Base-by-base conservation (phyloP, 1,139 yeast species). In the Debaryomyces sp. region DNA sequence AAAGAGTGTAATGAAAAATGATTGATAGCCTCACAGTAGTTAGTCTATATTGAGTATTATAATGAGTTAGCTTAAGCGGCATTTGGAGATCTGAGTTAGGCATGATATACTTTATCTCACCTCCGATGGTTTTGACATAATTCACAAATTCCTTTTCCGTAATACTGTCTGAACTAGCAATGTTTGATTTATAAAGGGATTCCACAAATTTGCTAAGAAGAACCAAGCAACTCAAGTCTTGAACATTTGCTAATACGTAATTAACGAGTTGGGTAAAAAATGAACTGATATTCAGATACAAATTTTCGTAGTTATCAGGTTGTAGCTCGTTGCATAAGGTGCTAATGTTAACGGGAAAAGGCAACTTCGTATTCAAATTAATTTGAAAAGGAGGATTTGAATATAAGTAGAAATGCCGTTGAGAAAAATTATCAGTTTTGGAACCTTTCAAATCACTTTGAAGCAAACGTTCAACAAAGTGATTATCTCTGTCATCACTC, bases 31-130 rank as follows among this genome's bases (percentile, higher is more conserved):
- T 46, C n/a, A 50, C 30, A 13, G 58, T 33, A 29, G 49, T 50
- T n/a, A 52, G 41, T 21, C 41, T 37, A n/a, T 52, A 27, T 27
- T 47, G 36, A 13, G 46, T 46, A 34, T 50, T 50, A 33, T 49
- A 44, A 17, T 50, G 52, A 12, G 47, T 44, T n/a, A 59, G 49
- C 43, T 57, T 57, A 6, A 57, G 37, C 2, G 50, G 49, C 12
- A 50, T 9, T 10, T 37, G 27, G 26, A 10, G 9, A 13, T 21
- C 22, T 17, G 40, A 29, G 2, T 44, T 13, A 6, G 30, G 15
- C 24, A 36, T 12, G 10, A 43, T 21, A 29, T 21, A 30, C 26
- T 29, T 32, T 4, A 21, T 15, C 24, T 45, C 42, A 29, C 46
- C 53, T 7, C 53, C 53, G 17, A 50, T 27, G 9, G 26, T 5